phyloP scores from a whole-genome alignment of 2,329 filamentous ascomycete species.

The Fusarium staphyleae region DNA sequence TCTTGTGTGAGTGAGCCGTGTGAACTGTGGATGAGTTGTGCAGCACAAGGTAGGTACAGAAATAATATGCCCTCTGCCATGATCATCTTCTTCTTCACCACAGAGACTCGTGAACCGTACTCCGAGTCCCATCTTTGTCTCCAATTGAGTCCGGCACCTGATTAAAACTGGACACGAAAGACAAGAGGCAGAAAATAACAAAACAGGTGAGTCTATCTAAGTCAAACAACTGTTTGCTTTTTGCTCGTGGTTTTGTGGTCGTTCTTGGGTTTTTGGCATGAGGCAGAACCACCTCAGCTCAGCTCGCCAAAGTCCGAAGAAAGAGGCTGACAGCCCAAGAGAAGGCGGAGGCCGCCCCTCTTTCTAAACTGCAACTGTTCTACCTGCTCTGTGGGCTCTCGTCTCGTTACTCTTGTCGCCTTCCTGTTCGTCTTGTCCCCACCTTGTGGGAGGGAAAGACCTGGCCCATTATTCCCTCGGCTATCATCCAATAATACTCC shows the following conservation, averaged over 20 bases:
- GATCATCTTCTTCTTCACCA: conserved; percentile 20
- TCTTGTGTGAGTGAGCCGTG: conserved; percentile 28
- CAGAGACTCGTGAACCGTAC: conserved; percentile 9
- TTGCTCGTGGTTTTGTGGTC: conserved; percentile 13
- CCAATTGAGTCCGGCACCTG: conserved; percentile 18
- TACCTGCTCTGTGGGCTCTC: conserved; percentile 22
- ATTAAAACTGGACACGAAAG: not conserved
- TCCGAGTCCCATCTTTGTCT: conserved; percentile 17
- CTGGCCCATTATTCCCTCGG: conserved; percentile 29
- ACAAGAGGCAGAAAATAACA: not conserved
- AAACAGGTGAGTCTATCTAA: conserved; percentile 24
- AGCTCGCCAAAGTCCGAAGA: conserved; percentile 19
- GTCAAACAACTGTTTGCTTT: conserved; percentile 13
- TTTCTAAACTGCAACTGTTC: conserved; percentile 13
- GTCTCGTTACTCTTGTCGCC: conserved; percentile 11
- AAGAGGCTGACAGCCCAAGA: conserved; percentile 35
- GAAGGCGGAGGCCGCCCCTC: conserved; percentile 38
- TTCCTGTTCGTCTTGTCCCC: conserved; percentile 25
- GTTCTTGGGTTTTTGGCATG: conserved; percentile 6
- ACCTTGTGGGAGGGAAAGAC: conserved; percentile 15
- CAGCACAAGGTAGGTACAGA: conserved; percentile 11
- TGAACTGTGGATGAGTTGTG: conserved; percentile 35
- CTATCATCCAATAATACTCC: conserved; percentile 41
- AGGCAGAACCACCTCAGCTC: conserved; percentile 22
- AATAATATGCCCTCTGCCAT: conserved; percentile 16